phyloP scores from a whole-genome alignment of 108 stramenopile genomes.

The Chaetoceros muelleri region DNA sequence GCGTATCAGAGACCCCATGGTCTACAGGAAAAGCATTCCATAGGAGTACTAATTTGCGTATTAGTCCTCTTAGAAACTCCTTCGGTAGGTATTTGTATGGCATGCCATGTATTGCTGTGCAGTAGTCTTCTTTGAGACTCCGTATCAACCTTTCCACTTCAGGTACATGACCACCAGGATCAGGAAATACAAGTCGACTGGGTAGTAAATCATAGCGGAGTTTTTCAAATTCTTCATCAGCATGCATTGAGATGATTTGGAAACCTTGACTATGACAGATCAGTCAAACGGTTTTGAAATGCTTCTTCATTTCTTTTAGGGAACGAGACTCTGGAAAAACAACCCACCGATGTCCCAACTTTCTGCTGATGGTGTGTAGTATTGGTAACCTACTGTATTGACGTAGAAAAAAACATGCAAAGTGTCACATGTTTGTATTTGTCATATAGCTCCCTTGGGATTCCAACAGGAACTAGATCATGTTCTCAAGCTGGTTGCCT shows the following conservation, averaged over 20 bases:
- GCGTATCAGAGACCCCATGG: slow-evolving; percentile 7
- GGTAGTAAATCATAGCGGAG: too few species aligned
- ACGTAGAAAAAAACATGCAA: slow-evolving; percentile 14
- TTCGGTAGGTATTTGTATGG: slow-evolving; percentile 21
- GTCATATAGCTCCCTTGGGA: too few species aligned
- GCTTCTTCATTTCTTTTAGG: slow-evolving; percentile 5
- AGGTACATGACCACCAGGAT: slow-evolving; percentile 22
- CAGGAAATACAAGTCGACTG: too few species aligned
- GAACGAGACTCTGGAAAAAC: slow-evolving; percentile 7
- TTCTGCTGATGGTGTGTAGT: slow-evolving; percentile 2
- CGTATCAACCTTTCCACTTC: slow-evolving; percentile 19
- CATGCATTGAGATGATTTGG: not conserved
- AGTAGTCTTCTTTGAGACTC: slow-evolving; percentile 26
- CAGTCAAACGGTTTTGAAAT: not conserved
- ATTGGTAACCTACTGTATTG: slow-evolving; percentile 9
- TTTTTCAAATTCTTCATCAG: slow-evolving; percentile 14
- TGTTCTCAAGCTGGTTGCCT: too few species aligned
- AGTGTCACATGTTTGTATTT: slow-evolving; percentile 13
- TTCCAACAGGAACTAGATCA: too few species aligned
- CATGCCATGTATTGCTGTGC: slow-evolving; percentile 12
- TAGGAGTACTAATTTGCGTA: slow-evolving; percentile 11
- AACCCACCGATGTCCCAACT: slow-evolving; percentile 5
- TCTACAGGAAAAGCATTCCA: slow-evolving; percentile 12
- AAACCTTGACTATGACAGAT: slow-evolving; percentile 5
- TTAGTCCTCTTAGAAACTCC: slow-evolving; percentile 9